These are phyloP conservation scores for Amphicarpaea edgeworthii DNA, from an alignment of 306 rosid species.

Conservation along the genomic window DNA sequence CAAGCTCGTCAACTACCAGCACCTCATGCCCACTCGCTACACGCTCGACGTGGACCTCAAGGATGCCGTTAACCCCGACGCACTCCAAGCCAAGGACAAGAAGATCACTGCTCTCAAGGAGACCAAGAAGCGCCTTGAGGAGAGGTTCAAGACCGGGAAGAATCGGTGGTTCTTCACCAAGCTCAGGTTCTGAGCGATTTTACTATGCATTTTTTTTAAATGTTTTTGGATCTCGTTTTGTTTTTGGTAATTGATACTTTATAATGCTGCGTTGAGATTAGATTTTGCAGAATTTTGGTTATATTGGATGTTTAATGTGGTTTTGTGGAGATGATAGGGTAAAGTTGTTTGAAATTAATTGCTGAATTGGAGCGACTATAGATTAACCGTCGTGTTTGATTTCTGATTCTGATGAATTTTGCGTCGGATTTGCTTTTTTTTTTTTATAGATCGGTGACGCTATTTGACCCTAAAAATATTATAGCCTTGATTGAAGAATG, in stretches of 20 bases:
- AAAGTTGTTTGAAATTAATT: background rate
- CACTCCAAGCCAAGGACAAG: slow-evolving; percentile 46
- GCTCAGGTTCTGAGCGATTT: slow-evolving; percentile 50
- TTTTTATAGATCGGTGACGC: too few species aligned
- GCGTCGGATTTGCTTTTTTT: too few species aligned
- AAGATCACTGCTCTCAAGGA: slow-evolving; percentile 55
- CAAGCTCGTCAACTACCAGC: slow-evolving; percentile 55
- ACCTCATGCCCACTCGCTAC: slow-evolving; percentile 62
- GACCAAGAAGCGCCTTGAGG: slow-evolving; percentile 55
- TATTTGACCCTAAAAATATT: too few species aligned
- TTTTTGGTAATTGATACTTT: background rate
- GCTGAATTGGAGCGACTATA: background rate
- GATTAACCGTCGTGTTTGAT: background rate
- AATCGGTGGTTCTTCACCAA: slow-evolving; percentile 62
- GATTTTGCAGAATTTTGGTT: background rate
- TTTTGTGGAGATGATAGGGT: background rate
- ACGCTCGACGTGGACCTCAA: slow-evolving; percentile 59
- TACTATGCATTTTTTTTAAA: background rate
- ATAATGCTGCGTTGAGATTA: background rate
- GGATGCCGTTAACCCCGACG: slow-evolving; percentile 45
- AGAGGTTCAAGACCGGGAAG: slow-evolving; percentile 57
- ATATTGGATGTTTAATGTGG: background rate
- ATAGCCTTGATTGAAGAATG: too few species aligned
- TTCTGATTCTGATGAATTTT: too few species aligned
- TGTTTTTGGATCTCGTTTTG: background rate